Evolutionary conservation across 768 basidiomycete genomes (phyloP), one percentile per base, ranked within the genome.

Genomic region (Porphyrellus cyaneotinctus): DNA sequence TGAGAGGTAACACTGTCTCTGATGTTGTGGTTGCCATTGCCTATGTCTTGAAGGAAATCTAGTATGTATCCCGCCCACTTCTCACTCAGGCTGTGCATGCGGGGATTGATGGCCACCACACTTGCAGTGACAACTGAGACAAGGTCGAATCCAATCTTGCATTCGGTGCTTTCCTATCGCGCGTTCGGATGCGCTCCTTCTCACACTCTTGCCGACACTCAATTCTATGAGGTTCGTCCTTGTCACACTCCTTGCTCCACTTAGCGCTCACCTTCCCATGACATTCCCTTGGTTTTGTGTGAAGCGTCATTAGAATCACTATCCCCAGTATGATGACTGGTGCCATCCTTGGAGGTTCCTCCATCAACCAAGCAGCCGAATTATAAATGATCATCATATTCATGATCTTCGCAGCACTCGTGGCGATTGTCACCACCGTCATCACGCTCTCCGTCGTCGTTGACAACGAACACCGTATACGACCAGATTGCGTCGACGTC

Each of bases 311-410:
- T 9, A 86, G 87, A 7, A 84, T 87, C 51, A 87, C 86, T n/a
- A 89, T 88, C 50, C 87, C 87, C 1, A 90, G 91, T 1, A 92
- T 91, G 89, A 91, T 94, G 88, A 91, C 88, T 0, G 92, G 92
- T 58, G 89, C 92, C 6, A 86, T 95, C 54, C 82, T 94, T 13
- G 93, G 89, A 13, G 92, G 91, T 0, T 81, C 88, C 12, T 84
- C 85, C 28, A 88, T 94, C 37, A 78, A 89, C 18, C 90, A 91
- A 68, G 93, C 92, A 0, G 89, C 89, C 2, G 81, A 84, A 47
- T 72, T 94, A 15, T 92, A 94, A 61, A 93, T 93, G 86, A 84
- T 95, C 52, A 91, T 95, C 72, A 89, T 93, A 84, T 94, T 95
- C 70, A 89, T 94, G 87, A 90, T 94, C 41, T 84, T 84, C 3